Percentiles rank a stretch among this genome's conserved stretches.
phyloP scores from a whole-genome alignment of 352 stramenopile genomes.

The Phytophthora sansomeana region DNA sequence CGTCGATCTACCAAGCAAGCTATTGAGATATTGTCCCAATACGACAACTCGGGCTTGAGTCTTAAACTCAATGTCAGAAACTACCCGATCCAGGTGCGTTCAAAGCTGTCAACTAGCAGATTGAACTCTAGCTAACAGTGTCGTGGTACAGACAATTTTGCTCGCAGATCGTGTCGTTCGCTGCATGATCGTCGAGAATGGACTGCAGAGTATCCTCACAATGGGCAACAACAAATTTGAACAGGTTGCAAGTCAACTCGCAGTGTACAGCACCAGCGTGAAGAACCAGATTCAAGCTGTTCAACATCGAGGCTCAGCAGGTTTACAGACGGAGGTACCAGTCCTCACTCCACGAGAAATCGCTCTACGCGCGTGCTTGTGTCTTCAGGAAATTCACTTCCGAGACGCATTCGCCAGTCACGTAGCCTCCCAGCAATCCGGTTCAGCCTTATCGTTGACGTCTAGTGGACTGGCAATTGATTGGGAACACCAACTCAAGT shows the following conservation, averaged over 20 bases:
- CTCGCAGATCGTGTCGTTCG: slow-evolving; percentile 60
- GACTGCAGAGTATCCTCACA: slow-evolving; percentile 1
- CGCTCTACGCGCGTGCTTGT: slow-evolving; percentile 38
- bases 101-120: neutral
- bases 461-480: slow-evolving; percentile 26
- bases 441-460: neutral
- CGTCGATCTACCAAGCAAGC: slow-evolving; percentile 60
- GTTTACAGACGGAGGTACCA: neutral
- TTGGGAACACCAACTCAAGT: slow-evolving; percentile 70
- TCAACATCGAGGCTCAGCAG: neutral
- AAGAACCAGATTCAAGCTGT: slow-evolving; percentile 4
- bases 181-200: slow-evolving; percentile 49
- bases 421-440: slow-evolving; percentile 11
- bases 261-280: slow-evolving; percentile 10
- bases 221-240: slow-evolving; percentile 2
- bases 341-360: slow-evolving; percentile 18
- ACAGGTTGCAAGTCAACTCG: slow-evolving; percentile 6
- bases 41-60: slow-evolving; percentile 3
- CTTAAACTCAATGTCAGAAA: slow-evolving; percentile 11
- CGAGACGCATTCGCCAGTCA: slow-evolving; percentile 49
- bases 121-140: neutral
- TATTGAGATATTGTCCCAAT: slow-evolving; percentile 29
- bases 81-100: slow-evolving; percentile 42
- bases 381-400: slow-evolving; percentile 66
- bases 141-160: slow-evolving; percentile 40